Evolutionary conservation across 257 asterid species (phyloP).

Genomic region (Vinca minor): DNA sequence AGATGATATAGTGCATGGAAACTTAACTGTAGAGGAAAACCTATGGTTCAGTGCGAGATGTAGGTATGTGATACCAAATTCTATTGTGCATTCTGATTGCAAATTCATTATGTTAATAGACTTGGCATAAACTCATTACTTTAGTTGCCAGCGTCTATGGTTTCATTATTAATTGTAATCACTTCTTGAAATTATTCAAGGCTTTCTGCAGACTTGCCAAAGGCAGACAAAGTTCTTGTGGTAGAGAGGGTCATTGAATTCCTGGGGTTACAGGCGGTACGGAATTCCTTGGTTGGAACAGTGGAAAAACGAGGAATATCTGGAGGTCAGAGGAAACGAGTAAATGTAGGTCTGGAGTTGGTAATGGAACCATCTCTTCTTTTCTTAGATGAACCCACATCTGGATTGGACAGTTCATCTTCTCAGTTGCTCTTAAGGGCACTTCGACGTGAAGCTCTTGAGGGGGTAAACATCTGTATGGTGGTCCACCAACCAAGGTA

Average conservation of each 20-base stretch:
- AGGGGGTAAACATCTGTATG: constrained; percentile 92
- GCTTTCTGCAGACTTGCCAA: constrained; percentile 64
- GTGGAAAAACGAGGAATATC: constrained; percentile 90
- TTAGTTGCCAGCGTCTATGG: not conserved
- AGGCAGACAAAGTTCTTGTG: constrained; percentile 75
- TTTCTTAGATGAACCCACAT: constrained; percentile 87
- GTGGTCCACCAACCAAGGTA: constrained; percentile 98
- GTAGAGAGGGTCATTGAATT: constrained; percentile 84
- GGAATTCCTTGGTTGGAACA: constrained; percentile 80
- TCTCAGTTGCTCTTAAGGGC: constrained; percentile 89
- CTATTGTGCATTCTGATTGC: constrained; percentile 1
- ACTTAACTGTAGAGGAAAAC: constrained; percentile 93
- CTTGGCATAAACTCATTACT: not conserved
- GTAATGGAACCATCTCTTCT: constrained; percentile 96
- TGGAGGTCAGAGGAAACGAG: constrained; percentile 94
- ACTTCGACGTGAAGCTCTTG: constrained; percentile 90
- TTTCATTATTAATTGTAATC: constrained; percentile 19
- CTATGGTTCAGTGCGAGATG: constrained; percentile 95
- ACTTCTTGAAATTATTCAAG: constrained; percentile 38
- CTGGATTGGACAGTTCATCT: constrained; percentile 92
- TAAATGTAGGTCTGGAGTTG: constrained; percentile 90
- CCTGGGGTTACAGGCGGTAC: constrained; percentile 69
- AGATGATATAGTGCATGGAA: constrained; percentile 94
- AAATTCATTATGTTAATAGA: not conserved
- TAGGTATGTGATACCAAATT: constrained; percentile 40